Conservation (phyloP, 2,329 filamentous ascomycete genomes). For the Pestalotiopsis sp. region DNA sequence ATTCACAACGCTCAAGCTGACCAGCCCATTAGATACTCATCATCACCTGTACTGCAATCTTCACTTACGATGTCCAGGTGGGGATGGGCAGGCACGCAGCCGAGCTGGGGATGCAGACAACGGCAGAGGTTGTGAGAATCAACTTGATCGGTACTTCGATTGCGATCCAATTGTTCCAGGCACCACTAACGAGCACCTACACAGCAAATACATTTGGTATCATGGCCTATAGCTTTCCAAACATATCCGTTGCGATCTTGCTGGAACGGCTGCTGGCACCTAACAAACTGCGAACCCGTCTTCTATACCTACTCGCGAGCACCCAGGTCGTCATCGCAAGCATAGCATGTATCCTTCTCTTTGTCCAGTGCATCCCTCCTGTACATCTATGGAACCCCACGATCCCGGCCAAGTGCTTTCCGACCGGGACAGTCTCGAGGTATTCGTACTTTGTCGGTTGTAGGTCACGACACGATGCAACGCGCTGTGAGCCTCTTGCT, state of each 20-base stretch:
- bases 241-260: constrained; percentile 13
- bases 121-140: constrained; percentile 9
- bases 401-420: constrained; percentile 10
- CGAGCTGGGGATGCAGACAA: not conserved
- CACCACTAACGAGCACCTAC: not conserved
- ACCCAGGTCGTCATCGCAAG: constrained; percentile 9
- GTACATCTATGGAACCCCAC: constrained; percentile 14
- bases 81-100: constrained; percentile 12
- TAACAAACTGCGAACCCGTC: constrained; percentile 6
- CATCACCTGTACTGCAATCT: constrained; percentile 10
- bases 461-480: not conserved
- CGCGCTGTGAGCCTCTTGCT: not conserved
- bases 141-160: constrained; percentile 6
- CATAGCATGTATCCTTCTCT: constrained; percentile 12
- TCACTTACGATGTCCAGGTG: constrained; percentile 14
- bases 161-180: not conserved
- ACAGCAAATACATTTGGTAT: constrained; percentile 10
- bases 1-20: not conserved
- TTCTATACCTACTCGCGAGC: constrained; percentile 5
- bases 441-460: constrained; percentile 14
- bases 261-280: constrained; percentile 6
- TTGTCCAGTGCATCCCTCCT: constrained; percentile 12
- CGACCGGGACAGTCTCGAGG: not conserved
- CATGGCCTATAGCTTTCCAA: constrained; percentile 14
- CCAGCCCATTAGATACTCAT: constrained; percentile 6